phyloP scores from a whole-genome alignment of 805 yeast species.

The Geotrichum ghanense region DNA sequence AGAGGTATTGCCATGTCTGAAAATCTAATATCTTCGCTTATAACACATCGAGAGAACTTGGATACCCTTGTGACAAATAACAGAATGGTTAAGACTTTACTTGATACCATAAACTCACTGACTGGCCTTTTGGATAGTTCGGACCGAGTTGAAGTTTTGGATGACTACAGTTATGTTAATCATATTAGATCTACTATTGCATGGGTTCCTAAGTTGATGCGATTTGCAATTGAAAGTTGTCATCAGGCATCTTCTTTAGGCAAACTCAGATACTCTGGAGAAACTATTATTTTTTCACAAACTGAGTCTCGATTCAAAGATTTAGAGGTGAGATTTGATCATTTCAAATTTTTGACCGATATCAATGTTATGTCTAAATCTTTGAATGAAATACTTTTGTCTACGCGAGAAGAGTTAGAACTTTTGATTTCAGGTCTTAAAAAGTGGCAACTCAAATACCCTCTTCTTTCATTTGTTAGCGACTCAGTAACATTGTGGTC shows the following conservation, averaged over 20 bases:
- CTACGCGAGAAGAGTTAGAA: neutral
- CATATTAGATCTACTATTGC: slow-evolving; percentile 1
- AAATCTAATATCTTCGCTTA: slow-evolving; percentile 48
- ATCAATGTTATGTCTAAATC: neutral
- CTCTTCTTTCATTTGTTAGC: neutral
- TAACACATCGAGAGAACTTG: slow-evolving; percentile 23
- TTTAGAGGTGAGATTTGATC: neutral
- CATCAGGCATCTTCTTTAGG: neutral
- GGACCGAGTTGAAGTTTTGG: neutral
- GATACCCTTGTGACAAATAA: slow-evolving; percentile 3
- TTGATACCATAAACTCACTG: neutral
- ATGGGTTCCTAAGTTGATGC: slow-evolving; percentile 5
- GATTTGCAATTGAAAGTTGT: neutral
- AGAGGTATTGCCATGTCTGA: slow-evolving; percentile 71
- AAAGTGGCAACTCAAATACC: neutral
- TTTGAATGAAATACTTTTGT: neutral
- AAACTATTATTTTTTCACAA: neutral
- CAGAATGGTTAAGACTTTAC: neutral
- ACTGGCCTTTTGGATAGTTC: neutral
- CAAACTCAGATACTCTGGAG: neutral
- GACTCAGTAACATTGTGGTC: neutral
- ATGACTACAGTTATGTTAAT: neutral
- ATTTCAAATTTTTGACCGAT: neutral
- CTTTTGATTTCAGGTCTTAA: neutral
- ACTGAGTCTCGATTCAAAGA: neutral